Conservation (phyloP, 768 basidiomycete genomes). For the Astraeus odoratus region DNA sequence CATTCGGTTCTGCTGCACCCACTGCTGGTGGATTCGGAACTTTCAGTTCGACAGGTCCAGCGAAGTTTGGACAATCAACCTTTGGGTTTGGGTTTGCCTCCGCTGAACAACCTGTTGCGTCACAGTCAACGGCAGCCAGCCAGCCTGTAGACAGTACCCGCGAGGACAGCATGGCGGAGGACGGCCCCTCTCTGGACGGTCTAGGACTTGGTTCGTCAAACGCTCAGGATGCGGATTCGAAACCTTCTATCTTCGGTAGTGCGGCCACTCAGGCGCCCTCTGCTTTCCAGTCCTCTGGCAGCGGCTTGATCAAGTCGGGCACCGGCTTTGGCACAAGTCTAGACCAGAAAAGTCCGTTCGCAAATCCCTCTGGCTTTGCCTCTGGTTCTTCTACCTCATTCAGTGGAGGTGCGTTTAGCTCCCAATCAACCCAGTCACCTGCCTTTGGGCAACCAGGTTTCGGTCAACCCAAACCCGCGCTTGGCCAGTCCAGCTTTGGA, state of each 20-base stretch:
- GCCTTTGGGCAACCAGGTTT: slow-evolving; percentile 33
- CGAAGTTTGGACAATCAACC: slow-evolving; percentile 27
- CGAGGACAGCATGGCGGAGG: slow-evolving; percentile 30
- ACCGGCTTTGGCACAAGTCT: slow-evolving; percentile 26
- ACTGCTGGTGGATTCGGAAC: slow-evolving; percentile 26
- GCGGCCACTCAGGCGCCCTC: slow-evolving; percentile 7
- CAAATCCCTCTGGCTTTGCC: slow-evolving; percentile 18
- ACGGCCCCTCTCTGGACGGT: slow-evolving; percentile 24
- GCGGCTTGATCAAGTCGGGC: slow-evolving; percentile 26
- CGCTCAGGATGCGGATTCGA: slow-evolving; percentile 20
- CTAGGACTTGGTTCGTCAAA: slow-evolving; percentile 24
- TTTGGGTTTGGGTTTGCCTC: slow-evolving; percentile 19
- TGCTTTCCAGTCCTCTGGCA: slow-evolving; percentile 11
- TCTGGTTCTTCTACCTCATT: slow-evolving; percentile 11
- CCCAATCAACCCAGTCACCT: slow-evolving; percentile 16
- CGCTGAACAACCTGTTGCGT: slow-evolving; percentile 4
- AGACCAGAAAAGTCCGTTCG: slow-evolving; percentile 23
- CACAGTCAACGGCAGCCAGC: not conserved
- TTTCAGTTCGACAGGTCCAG: slow-evolving; percentile 24
- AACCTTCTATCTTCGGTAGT: slow-evolving; percentile 29
- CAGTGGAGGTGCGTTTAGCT: slow-evolving; percentile 14
- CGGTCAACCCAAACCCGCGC: slow-evolving; percentile 18
- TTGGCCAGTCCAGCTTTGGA: slow-evolving; percentile 32
- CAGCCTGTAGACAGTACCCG: slow-evolving; percentile 7
- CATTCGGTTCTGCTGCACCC: slow-evolving; percentile 18